Percentiles rank a stretch among this genome's conserved stretches.
Evolutionary conservation across 1,139 yeast species (phyloP).

Genomic region (Kodamaea ohmeri): DNA sequence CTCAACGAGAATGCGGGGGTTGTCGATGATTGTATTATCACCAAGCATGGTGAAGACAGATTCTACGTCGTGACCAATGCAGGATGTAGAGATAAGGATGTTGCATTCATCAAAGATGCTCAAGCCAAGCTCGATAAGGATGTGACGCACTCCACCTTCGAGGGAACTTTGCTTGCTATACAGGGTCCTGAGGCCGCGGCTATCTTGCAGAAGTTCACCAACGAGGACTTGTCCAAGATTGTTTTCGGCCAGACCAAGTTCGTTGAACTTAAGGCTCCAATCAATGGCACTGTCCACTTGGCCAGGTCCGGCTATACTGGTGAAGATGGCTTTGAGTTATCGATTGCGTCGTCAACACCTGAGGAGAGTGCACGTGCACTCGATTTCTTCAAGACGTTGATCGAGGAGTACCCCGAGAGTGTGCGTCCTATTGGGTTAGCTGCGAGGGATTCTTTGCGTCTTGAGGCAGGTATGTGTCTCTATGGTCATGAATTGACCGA

Average conservation of each 20-base stretch:
- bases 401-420: slow-evolving; percentile 52
- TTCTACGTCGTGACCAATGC: slow-evolving; percentile 96
- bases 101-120: slow-evolving; percentile 57
- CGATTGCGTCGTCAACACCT: slow-evolving; percentile 58
- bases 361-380: slow-evolving; percentile 45
- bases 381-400: slow-evolving; percentile 60
- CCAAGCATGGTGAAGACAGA: slow-evolving; percentile 74
- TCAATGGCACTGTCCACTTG: slow-evolving; percentile 52
- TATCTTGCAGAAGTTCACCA: slow-evolving; percentile 63
- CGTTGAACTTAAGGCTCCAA: slow-evolving; percentile 46
- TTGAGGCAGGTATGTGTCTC: slow-evolving; percentile 98
- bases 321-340: slow-evolving; percentile 94
- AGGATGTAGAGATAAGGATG: slow-evolving; percentile 84
- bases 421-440: slow-evolving; percentile 92
- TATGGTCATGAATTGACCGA: slow-evolving; percentile 91
- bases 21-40: slow-evolving; percentile 88
- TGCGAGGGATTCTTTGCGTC: slow-evolving; percentile 90
- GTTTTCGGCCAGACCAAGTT: slow-evolving; percentile 73
- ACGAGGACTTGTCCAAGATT: slow-evolving; percentile 54
- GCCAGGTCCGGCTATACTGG: slow-evolving; percentile 98
- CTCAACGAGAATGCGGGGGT: slow-evolving; percentile 77
- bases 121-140: slow-evolving; percentile 35
- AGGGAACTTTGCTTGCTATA: slow-evolving; percentile 78
- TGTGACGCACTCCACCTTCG: slow-evolving; percentile 62
- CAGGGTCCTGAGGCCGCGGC: slow-evolving; percentile 86